Conservation (phyloP, 345 rosid species). For the Brassica rapa region DNA sequence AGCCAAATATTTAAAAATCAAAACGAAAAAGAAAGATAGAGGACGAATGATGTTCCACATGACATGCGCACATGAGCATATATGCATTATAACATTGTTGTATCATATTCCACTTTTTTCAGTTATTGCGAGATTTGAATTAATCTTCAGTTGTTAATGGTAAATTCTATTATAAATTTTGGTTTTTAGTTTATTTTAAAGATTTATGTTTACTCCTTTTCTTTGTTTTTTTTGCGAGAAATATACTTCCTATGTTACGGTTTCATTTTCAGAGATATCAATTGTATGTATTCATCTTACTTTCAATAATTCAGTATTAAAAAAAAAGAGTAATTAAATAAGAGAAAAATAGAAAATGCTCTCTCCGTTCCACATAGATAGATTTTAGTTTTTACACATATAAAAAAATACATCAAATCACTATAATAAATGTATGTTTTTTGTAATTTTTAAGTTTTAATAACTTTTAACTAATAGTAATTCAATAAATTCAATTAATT, state of each 20-base stretch:
- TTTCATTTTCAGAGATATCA: not conserved
- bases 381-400: too few relatives aligned
- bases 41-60: slow-evolving; percentile 8
- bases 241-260: not conserved
- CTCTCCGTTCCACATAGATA: too few relatives aligned
- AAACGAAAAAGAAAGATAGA: not conserved
- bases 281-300: too few relatives aligned
- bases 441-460: too few relatives aligned
- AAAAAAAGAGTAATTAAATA: too few relatives aligned
- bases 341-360: too few relatives aligned
- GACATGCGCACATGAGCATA: not conserved
- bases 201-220: not conserved
- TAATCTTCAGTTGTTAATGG: not conserved
- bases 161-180: too few relatives aligned
- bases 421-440: too few relatives aligned
- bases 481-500: too few relatives aligned
- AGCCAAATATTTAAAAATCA: not conserved
- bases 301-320: too few relatives aligned
- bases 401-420: too few relatives aligned
- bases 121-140: not conserved
- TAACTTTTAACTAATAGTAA: too few relatives aligned
- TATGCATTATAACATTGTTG: not conserved
- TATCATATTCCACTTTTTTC: not conserved
- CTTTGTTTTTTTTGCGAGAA: not conserved
- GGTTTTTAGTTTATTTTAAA: not conserved